A percentile compares a stretch with the other conserved stretches of the same genome.
These are phyloP conservation scores for Trifolium fragiferum DNA, from an alignment of 306 rosid species.

Conservation along the genomic window DNA sequence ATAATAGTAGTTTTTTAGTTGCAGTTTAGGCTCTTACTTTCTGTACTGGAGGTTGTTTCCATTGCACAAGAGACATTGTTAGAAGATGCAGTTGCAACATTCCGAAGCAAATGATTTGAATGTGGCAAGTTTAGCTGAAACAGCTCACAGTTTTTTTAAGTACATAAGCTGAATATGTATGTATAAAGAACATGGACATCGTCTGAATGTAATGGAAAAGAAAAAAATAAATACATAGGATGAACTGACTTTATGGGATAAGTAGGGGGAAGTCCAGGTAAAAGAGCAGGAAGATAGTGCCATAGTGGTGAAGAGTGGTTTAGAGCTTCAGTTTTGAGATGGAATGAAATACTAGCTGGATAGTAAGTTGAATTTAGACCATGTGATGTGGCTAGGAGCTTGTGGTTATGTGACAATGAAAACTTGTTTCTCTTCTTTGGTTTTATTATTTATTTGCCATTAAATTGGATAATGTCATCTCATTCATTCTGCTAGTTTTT, in stretches of 20 bases:
- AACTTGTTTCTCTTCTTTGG: background rate
- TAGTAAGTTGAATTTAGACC: slow-evolving; percentile 36
- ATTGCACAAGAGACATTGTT: slow-evolving; percentile 48
- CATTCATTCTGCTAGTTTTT: background rate
- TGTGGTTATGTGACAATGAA: slow-evolving; percentile 38
- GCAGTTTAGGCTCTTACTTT: slow-evolving; percentile 53
- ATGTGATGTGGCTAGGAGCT: slow-evolving; percentile 43
- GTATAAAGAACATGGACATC: no score
- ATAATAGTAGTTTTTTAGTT: no score
- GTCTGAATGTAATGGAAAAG: background rate
- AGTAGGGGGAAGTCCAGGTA: slow-evolving; percentile 59
- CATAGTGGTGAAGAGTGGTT: slow-evolving; percentile 53
- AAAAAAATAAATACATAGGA: background rate
- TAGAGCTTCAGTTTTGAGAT: slow-evolving; percentile 48
- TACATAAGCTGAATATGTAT: slow-evolving; percentile 17
- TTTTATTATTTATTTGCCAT: background rate
- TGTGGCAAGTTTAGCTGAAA: slow-evolving; percentile 61
- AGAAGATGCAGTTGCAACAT: slow-evolving; percentile 48
- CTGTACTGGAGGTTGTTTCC: slow-evolving; percentile 52
- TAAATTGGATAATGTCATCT: slow-evolving; percentile 4
- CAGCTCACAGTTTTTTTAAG: slow-evolving; percentile 27
- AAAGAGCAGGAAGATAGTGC: slow-evolving; percentile 68
- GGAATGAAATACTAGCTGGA: slow-evolving; percentile 41
- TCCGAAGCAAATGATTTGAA: slow-evolving; percentile 54
- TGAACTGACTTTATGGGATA: slow-evolving; percentile 62